Evolutionary conservation across 192 early-diverging fungal species (phyloP).

Genomic region (Backusella westeae): DNA sequence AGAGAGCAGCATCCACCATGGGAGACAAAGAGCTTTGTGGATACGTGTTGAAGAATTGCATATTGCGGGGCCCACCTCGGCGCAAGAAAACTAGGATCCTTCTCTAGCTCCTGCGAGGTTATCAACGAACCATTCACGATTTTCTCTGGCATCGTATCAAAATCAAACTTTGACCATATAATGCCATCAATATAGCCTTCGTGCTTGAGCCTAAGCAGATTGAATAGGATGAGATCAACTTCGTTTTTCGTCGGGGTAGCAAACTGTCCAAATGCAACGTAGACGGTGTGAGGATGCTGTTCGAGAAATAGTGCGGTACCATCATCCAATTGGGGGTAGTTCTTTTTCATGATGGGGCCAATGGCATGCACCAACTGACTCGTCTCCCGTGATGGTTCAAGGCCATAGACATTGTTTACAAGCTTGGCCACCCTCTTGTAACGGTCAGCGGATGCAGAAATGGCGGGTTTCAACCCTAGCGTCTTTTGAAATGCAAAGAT

Average conservation of each 20-base stretch:
- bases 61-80: constrained; percentile 26
- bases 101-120: background rate
- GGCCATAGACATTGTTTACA: constrained; percentile 15
- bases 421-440: background rate
- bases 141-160: background rate
- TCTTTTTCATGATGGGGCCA: constrained; percentile 31
- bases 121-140: background rate
- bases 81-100: background rate
- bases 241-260: background rate
- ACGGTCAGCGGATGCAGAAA: background rate
- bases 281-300: constrained; percentile 14
- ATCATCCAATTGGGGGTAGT: constrained; percentile 13
- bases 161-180: constrained; percentile 23
- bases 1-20: constrained; percentile 26
- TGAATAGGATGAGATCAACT: constrained; percentile 11
- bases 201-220: background rate
- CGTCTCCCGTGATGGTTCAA: constrained; percentile 19
- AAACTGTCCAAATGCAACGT: constrained; percentile 33
- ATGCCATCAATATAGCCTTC: constrained; percentile 30
- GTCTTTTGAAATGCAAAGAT: background rate
- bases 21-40: constrained; percentile 22
- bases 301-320: constrained; percentile 6
- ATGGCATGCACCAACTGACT: constrained; percentile 23
- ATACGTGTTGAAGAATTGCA: constrained; percentile 25
- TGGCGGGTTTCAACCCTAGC: background rate